Evolutionary conservation across 306 rosid species (phyloP), one percentile per base, ranked within the genome.

Genomic region (Cucumis hystrix): DNA sequence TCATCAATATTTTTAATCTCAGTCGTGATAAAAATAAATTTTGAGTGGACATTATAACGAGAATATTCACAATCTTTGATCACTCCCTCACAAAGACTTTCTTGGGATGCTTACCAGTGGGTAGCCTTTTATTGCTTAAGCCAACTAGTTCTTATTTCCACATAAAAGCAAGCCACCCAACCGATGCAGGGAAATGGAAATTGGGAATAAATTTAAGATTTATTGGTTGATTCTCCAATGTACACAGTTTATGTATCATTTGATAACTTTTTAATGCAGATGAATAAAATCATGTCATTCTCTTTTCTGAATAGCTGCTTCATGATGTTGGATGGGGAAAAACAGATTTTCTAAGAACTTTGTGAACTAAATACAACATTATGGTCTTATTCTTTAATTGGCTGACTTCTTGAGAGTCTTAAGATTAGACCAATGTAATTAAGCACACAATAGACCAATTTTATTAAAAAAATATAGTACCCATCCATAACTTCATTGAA

Each of bases 401-500:
- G 45, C 63, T 5, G 49, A 54, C 49, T 73, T 54, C 63, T 30
- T 54, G 12, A 30, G 37, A 69, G 49, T 52, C 57, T 37, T 52
- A 33, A 73, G 77, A 33, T 18, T 73, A 52, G 45, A 30, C 18
- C 59, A 52, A 73, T 17, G 10, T 52, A 73, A 18, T 18, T 35
- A 73, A 54, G 61, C 77, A 73, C 77, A 10, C 35, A 18, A 51
- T 72, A 54, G 28, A 52, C 59, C 25, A 72, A 49, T 72, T 69
- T 69, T 33, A 17, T 73, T 54, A 0, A 33, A 52, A 13, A 72
- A 73, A 30, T 51, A 54, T 73, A 49, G 47, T 73, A 21, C 77
- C 77, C 62, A 51, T 54, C 49, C 77, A 52, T 73, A 73, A 54
- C 77, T 28, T 54, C 63, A 73, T 73, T 73, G 77, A 73, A 73